Evolutionary conservation across 148 eudicot genomes (phyloP).

Genomic region (Camellia lanceoleosa): DNA sequence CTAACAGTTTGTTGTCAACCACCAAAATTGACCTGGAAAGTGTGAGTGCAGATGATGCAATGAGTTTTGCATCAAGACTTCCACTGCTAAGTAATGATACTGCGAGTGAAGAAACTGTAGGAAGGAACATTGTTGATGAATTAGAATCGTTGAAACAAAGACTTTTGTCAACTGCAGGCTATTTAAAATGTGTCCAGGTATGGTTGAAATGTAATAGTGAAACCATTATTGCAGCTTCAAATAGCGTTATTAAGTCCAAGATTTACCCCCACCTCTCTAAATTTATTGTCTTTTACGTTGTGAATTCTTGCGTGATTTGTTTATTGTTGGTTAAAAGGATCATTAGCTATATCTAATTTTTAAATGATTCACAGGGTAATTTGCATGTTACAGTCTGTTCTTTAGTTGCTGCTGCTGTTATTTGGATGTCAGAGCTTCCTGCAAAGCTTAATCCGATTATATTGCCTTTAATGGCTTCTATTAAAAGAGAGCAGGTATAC

Average conservation of each 20-base stretch:
- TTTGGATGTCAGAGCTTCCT: constrained; percentile 95
- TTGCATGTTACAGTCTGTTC: constrained; percentile 55
- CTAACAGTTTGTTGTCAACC: constrained; percentile 38
- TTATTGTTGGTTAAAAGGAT: neutral
- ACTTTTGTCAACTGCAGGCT: constrained; percentile 82
- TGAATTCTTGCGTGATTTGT: neutral
- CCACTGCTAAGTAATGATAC: constrained; percentile 39
- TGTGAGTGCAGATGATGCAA: constrained; percentile 76
- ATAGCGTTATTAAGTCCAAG: neutral
- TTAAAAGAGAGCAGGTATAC: constrained; percentile 80
- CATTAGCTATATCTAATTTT: neutral
- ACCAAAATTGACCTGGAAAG: constrained; percentile 48
- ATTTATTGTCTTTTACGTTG: neutral
- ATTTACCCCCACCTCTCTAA: neutral
- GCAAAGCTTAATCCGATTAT: constrained; percentile 85
- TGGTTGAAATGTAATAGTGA: constrained; percentile 17
- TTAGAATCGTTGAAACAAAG: constrained; percentile 75
- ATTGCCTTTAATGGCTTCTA: constrained; percentile 90
- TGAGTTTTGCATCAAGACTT: constrained; percentile 71
- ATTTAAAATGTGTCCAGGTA: constrained; percentile 97
- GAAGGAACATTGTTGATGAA: constrained; percentile 47
- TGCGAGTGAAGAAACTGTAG: constrained; percentile 40
- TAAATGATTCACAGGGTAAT: constrained; percentile 37
- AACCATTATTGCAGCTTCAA: constrained; percentile 13
- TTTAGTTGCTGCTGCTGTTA: constrained; percentile 68